These are phyloP conservation scores for Malassezia caprae DNA, from an alignment of 1,284 basidiomycete genomes.

Conservation along the genomic window DNA sequence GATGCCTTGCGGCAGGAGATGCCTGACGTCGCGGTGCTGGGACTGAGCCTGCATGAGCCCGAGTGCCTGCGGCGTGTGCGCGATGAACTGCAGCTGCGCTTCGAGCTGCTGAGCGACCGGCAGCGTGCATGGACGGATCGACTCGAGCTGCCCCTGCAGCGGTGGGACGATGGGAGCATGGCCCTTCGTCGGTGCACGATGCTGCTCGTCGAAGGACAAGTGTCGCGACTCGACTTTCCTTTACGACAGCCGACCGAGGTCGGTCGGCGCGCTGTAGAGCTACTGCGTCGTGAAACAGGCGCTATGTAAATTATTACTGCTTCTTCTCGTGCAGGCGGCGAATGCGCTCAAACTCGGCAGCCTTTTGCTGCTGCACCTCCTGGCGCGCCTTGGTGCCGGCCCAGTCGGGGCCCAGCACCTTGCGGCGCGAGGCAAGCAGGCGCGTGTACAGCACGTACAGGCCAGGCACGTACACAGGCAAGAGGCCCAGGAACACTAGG, in stretches of 20 bases:
- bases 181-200: slow-evolving; percentile 27
- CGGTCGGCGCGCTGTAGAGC: slow-evolving; percentile 20
- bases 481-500: slow-evolving; percentile 5
- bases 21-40: slow-evolving; percentile 28
- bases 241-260: slow-evolving; percentile 22
- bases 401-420: slow-evolving; percentile 19
- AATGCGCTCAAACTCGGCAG: slow-evolving; percentile 5
- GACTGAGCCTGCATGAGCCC: slow-evolving; percentile 24
- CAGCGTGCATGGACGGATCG: slow-evolving; percentile 13
- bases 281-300: slow-evolving; percentile 19
- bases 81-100: slow-evolving; percentile 5
- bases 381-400: slow-evolving; percentile 11
- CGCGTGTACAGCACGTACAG: slow-evolving; percentile 15
- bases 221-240: slow-evolving; percentile 34
- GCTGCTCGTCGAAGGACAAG: slow-evolving; percentile 32
- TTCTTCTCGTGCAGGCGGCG: slow-evolving; percentile 7
- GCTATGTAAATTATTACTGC: slow-evolving; percentile 1
- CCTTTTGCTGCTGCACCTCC: background rate
- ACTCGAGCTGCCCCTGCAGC: slow-evolving; percentile 13
- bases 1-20: slow-evolving; percentile 16
- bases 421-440: slow-evolving; percentile 13
- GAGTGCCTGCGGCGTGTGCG: slow-evolving; percentile 16
- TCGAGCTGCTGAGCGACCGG: slow-evolving; percentile 10
- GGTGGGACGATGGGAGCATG: slow-evolving; percentile 8
- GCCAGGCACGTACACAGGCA: slow-evolving; percentile 13